These are phyloP conservation scores for Breynia disticha DNA, from an alignment of 441 rosid genomes.

Conservation along the genomic window DNA sequence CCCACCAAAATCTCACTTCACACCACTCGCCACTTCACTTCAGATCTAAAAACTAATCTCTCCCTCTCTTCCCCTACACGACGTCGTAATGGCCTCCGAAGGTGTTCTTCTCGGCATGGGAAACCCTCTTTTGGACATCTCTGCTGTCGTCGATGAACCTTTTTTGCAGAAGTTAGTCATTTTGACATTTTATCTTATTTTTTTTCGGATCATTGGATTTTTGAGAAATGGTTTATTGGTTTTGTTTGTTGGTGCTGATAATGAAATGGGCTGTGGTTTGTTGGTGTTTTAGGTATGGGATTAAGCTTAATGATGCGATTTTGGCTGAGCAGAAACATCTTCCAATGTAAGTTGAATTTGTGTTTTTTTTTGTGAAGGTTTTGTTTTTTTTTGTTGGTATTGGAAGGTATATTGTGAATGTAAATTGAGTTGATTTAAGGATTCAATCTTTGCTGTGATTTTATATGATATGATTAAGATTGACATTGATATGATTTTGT, in stretches of 20 bases:
- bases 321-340: constrained; percentile 91
- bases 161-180: constrained; percentile 56
- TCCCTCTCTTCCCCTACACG: not conserved
- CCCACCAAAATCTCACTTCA: too few species aligned
- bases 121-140: constrained; percentile 88
- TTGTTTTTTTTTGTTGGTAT: not conserved
- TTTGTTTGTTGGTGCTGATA: not conserved
- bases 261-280: not conserved
- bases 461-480: not conserved
- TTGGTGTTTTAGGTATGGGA: constrained; percentile 40
- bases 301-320: constrained; percentile 83
- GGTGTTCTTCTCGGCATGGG: constrained; percentile 85
- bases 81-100: constrained; percentile 41
- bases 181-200: not conserved
- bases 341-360: constrained; percentile 54
- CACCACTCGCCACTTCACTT: not conserved
- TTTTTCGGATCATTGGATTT: not conserved
- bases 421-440: not conserved
- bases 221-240: not conserved
- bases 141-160: constrained; percentile 75
- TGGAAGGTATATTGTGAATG: not conserved
- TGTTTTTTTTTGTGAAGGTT: not conserved
- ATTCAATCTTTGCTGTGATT: not conserved
- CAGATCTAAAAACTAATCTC: not conserved
- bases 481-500: too few species aligned